Evolutionary conservation across 1,139 yeast genomes (phyloP).

Genomic region (Yamadazyma epiphylla): DNA sequence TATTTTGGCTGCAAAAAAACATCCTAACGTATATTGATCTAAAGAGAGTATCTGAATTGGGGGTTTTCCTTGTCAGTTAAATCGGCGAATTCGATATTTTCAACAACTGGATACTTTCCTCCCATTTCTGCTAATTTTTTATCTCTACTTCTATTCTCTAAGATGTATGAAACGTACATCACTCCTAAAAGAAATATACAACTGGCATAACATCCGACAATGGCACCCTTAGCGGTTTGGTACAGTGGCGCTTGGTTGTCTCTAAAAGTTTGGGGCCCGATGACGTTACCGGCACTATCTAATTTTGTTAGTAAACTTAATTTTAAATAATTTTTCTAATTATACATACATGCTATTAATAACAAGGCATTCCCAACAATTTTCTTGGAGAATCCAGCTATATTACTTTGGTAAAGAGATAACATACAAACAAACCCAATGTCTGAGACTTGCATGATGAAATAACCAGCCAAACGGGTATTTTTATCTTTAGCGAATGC

Average conservation of each 20-base stretch:
- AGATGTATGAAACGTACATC: conserved; percentile 26
- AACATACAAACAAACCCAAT: conserved; percentile 41
- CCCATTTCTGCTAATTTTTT: conserved; percentile 5
- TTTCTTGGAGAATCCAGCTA: conserved; percentile 18
- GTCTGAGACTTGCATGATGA: conserved; percentile 7
- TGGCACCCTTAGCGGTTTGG: conserved; percentile 39
- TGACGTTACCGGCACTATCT: conserved; percentile 64
- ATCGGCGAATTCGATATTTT: conserved; percentile 56
- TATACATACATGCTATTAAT: conserved; percentile 59
- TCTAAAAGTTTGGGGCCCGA: conserved; percentile 70
- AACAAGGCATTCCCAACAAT: conserved; percentile 47
- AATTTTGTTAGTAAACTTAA: too few species aligned
- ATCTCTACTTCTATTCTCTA: conserved; percentile 27
- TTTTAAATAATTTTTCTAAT: too few species aligned
- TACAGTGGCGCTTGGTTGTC: conserved; percentile 52
- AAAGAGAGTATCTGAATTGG: conserved; percentile 7
- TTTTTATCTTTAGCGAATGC: conserved; percentile 36
- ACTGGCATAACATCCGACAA: conserved; percentile 28
- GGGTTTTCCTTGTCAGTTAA: conserved; percentile 61
- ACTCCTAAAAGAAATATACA: conserved; percentile 17
- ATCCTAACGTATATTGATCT: too few species aligned
- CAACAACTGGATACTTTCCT: conserved; percentile 13
- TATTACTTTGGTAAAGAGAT: conserved; percentile 34
- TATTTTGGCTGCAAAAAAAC: too few species aligned
- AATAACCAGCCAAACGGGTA: conserved; percentile 5